Conservation (phyloP, 306 rosid species). For the Dryas alaskensis region DNA sequence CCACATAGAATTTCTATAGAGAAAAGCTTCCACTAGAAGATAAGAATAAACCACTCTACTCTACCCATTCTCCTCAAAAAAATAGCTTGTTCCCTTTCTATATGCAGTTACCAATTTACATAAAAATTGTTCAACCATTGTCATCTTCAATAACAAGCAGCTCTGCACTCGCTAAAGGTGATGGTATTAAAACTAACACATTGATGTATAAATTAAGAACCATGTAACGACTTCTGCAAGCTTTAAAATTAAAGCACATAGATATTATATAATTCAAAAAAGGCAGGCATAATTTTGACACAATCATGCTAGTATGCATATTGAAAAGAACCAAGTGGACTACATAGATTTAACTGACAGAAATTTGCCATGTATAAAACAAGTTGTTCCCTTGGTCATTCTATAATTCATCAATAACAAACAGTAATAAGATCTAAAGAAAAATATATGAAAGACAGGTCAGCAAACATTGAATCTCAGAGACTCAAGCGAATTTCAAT, state of each 20-base stretch:
- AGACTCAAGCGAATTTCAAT: background rate
- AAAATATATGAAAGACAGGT: background rate
- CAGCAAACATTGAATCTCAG: background rate
- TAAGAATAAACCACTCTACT: background rate
- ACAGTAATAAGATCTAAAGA: background rate
- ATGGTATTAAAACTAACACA: background rate
- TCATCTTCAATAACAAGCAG: conserved; percentile 1
- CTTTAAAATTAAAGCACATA: background rate
- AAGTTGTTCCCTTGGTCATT: background rate
- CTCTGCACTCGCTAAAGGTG: background rate
- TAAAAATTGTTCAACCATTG: background rate
- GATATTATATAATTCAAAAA: background rate
- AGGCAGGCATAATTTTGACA: background rate
- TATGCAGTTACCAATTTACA: background rate
- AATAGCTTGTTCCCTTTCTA: background rate
- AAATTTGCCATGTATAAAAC: background rate
- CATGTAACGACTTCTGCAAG: background rate
- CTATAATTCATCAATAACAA: background rate
- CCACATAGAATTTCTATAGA: too few relatives aligned
- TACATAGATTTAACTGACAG: background rate
- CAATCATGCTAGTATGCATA: background rate
- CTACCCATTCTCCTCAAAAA: background rate
- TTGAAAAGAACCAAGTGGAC: too few relatives aligned
- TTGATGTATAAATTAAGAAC: background rate
- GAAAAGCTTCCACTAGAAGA: too few relatives aligned